These are phyloP conservation scores for Ligustrum vulgare DNA, from an alignment of 257 asterid species.

Conservation along the genomic window DNA sequence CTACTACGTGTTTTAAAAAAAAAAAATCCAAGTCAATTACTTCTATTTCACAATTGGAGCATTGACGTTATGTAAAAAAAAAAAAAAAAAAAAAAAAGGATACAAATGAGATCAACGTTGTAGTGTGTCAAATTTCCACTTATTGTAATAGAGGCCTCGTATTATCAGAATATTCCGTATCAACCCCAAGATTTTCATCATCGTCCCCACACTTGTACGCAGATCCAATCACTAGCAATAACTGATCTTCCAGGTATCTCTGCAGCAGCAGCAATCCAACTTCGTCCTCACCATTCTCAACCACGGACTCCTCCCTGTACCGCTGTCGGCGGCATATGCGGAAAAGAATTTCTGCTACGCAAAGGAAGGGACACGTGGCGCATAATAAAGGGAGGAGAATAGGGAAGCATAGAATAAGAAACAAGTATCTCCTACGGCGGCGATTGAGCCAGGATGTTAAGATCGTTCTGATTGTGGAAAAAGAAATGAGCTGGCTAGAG, in stretches of 20 bases:
- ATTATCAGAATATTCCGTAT: conserved; percentile 44
- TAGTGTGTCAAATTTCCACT: neutral
- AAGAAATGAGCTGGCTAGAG: neutral
- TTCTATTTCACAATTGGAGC: conserved; percentile 4
- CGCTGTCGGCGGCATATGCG: no score
- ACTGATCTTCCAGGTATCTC: no score
- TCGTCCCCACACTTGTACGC: conserved; percentile 27
- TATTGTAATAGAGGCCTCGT: conserved; percentile 43
- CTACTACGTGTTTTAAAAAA: no score
- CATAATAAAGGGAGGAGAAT: conserved; percentile 23
- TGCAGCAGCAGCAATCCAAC: conserved; percentile 15
- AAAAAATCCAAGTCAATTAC: no score
- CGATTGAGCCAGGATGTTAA: conserved; percentile 18
- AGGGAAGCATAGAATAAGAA: conserved; percentile 22
- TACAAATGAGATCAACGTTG: neutral
- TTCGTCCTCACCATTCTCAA: no score
- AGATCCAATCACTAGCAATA: neutral
- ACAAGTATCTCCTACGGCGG: conserved; percentile 13
- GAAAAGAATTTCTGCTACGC: neutral
- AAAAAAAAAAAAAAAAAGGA: neutral
- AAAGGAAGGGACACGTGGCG: conserved; percentile 19
- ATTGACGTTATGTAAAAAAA: no score
- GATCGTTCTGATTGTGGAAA: conserved; percentile 12
- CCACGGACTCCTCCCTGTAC: no score
- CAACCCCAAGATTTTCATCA: conserved; percentile 32